These are phyloP conservation scores for Elongisporangium anandrum DNA, from an alignment of 352 stramenopile genomes.

Conservation along the genomic window DNA sequence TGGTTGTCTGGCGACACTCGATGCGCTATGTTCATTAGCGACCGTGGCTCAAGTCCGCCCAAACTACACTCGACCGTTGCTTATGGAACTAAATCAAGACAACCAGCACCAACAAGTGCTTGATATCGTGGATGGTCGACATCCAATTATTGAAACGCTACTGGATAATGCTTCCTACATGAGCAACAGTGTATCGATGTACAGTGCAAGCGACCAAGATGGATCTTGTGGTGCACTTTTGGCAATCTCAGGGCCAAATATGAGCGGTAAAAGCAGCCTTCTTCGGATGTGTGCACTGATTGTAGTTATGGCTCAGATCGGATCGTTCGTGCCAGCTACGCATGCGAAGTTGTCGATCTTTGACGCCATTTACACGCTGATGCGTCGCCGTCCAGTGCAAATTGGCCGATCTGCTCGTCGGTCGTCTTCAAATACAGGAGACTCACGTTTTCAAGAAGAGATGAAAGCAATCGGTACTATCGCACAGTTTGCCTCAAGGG, in stretches of 20 bases:
- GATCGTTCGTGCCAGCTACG: conserved; percentile 51
- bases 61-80: conserved; percentile 24
- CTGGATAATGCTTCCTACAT: conserved; percentile 28
- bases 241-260: conserved; percentile 80
- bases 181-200: conserved; percentile 26
- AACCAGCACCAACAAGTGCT: conserved; percentile 20
- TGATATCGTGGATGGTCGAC: conserved; percentile 44
- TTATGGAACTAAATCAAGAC: background rate
- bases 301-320: conserved; percentile 65
- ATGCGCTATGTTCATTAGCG: conserved; percentile 60
- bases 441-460: conserved; percentile 4
- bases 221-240: conserved; percentile 11
- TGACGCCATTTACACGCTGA: conserved; percentile 65
- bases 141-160: conserved; percentile 53
- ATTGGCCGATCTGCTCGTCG: conserved; percentile 6
- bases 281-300: conserved; percentile 57
- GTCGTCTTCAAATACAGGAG: background rate
- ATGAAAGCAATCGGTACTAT: conserved; percentile 24
- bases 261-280: conserved; percentile 78
- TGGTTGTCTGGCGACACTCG: conserved; percentile 43
- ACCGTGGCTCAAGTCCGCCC: conserved; percentile 35
- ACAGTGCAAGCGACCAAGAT: conserved; percentile 2
- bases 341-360: conserved; percentile 36
- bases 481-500: conserved; percentile 15
- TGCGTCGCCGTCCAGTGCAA: conserved; percentile 30